These are phyloP conservation scores for Isatis tinctoria DNA, from an alignment of 345 rosid species.

Conservation along the genomic window DNA sequence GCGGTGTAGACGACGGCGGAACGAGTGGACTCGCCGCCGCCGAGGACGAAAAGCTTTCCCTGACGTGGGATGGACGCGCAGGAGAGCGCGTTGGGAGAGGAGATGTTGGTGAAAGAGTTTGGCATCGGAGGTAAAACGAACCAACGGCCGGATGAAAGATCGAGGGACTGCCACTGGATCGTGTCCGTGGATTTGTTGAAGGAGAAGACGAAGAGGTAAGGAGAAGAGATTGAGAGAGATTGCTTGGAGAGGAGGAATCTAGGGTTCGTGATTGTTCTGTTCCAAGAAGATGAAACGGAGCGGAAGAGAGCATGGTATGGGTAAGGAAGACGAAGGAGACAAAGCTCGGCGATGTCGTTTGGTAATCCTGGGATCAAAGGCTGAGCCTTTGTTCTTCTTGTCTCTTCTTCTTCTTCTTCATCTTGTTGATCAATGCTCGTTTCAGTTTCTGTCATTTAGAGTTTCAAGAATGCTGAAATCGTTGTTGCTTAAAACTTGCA, in stretches of 20 bases:
- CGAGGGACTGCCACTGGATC: conserved; percentile 71
- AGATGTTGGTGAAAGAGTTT: conserved; percentile 41
- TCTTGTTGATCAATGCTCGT: neutral
- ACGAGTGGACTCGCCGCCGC: conserved; percentile 48
- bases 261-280: conserved; percentile 48
- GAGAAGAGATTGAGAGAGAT: conserved; percentile 46
- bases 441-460: conserved; percentile 7
- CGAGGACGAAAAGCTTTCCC: conserved; percentile 63
- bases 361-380: conserved; percentile 69
- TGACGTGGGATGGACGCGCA: conserved; percentile 54
- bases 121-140: conserved; percentile 64
- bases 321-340: conserved; percentile 63
- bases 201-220: conserved; percentile 57
- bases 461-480: neutral
- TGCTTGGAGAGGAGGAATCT: conserved; percentile 38
- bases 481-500: too few species aligned
- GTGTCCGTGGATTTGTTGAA: conserved; percentile 54
- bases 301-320: conserved; percentile 54
- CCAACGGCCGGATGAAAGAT: conserved; percentile 62
- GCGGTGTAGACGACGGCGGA: conserved; percentile 42
- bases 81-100: conserved; percentile 50
- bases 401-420: neutral
- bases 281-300: conserved; percentile 69
- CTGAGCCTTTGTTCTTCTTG: conserved; percentile 16
- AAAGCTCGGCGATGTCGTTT: conserved; percentile 58